Base-by-base conservation (phyloP, 2,329 filamentous ascomycete species). In the Verticillium tricorpus region DNA sequence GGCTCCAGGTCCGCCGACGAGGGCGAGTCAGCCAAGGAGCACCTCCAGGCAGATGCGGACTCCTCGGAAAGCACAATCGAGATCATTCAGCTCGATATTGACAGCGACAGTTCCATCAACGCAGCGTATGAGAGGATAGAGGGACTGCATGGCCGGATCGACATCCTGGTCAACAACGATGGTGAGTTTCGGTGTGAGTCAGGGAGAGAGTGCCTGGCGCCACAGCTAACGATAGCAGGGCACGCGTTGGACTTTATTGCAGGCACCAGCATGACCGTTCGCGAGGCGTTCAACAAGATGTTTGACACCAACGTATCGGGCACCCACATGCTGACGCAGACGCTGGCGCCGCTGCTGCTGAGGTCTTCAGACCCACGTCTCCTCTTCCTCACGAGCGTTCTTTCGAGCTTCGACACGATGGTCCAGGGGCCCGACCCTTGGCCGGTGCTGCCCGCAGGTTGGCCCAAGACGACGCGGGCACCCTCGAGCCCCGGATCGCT, bases 1-100 rank as follows among this genome's bases (percentile, higher is more conserved):
- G 85, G 85, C 35, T 79, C 78, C 45, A 81, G 86, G 2, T 78
- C 75, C 1, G 28, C 80, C 0, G 72, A 76, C 2, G 87, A 86
- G 59, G 86, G 78, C 22, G 70, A 84, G 1, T 69, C 69, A 1
- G 85, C 84, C 3, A 75, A 82, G 37, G 61, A 71, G 1, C 65
- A 72, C 1, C 64, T 85, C 4, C 67, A 75, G 35, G 65, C 68
- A 3, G 80, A 84, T 60, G 68, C 76, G 7, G 71, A 81, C 0
- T 58, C 71, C 0, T 74, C 77, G 0, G 59, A 70, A 14, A 83
- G 76, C 63, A 77, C 74, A 2, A 64, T 87, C 14, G 74, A 77
- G 35, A 64, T 77, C 0, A 59, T 88, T 0, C 79, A 83, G 63
- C 70, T 88, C 57, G 85, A 89, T 67, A 72, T 88, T 19, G 72